Evolutionary conservation across 495 filamentous ascomycete species (phyloP), one percentile per base, ranked within the genome.

Genomic region (Annulohypoxylon bovei): DNA sequence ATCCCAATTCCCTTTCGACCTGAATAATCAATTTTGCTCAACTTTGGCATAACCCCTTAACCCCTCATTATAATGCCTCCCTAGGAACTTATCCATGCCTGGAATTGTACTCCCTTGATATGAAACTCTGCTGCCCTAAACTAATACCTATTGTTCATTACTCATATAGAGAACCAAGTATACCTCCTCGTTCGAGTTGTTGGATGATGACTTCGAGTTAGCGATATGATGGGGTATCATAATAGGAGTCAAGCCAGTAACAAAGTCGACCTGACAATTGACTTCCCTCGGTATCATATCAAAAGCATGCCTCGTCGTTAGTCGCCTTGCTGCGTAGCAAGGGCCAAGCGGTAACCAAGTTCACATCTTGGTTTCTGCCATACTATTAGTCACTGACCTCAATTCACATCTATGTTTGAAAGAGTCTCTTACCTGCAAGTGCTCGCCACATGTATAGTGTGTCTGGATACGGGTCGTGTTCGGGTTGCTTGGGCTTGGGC

Each of bases 341-440:
- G 12, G 14, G 11, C 1, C 4, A 44, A 20, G 22, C 4, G 39
- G 6, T 12, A 16, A 9, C 4, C 18, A 16, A 1, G 53, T 28
- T 65, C 30, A 70, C 6, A 71, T 47, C 27, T 28, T 66, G 4
- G 50, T 71, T n/a, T 71, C 68, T 71, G 8, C 22, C 9, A 58
- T 37, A 28, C 4, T 27, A 35, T 67, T 42, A 71, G 57, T 49
- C 14, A 30, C 16, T 16, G 37, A 14, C 14, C 7, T 12, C 11
- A 0, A 22, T 12, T 30, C 0, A n/a, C 6, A n/a, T 20, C n/a
- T 0, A 9, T 5, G 25, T 22, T 33, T 3, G 2, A 22, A 25
- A 8, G 30, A 9, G 28, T 4, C 44, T 1, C 68, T 57, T 65
- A 72, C 70, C 70, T 20, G 61, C 70, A 8, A 72, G 32, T 30